phyloP scores from a whole-genome alignment of 345 rosid species.

The Gossypioides kirkii region DNA sequence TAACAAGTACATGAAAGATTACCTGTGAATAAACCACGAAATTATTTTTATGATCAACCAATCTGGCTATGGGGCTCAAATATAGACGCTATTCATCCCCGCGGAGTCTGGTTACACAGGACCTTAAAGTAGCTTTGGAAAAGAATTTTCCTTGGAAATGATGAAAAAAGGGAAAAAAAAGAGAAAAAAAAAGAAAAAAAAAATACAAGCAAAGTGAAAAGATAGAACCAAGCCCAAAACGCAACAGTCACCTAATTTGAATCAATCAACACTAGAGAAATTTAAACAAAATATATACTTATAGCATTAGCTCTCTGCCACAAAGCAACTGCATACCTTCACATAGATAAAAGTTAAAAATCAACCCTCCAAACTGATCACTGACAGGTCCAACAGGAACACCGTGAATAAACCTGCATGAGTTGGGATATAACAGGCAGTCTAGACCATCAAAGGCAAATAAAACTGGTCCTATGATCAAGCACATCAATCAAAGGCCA shows the following conservation, averaged over 20 bases:
- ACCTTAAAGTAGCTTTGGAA: conserved; percentile 12
- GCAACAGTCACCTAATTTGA: background rate
- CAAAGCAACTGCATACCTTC: conserved; percentile 45
- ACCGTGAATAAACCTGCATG: conserved; percentile 42
- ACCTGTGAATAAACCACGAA: conserved; percentile 18
- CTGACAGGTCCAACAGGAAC: conserved; percentile 36
- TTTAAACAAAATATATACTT: conserved; percentile 14
- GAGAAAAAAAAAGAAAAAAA: background rate
- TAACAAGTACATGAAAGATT: conserved; percentile 5
- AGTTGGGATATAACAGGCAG: conserved; percentile 39
- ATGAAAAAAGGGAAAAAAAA: background rate
- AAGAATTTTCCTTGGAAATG: conserved; percentile 13
- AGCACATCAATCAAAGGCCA: conserved; percentile 14
- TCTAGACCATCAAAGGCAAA: conserved; percentile 32
- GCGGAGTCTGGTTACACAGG: conserved; percentile 8
- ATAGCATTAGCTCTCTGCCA: conserved; percentile 21
- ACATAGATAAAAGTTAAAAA: conserved; percentile 23
- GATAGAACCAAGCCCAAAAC: conserved; percentile 16
- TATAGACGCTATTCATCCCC: conserved; percentile 7
- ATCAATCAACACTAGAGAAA: conserved; percentile 18
- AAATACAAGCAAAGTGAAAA: conserved; percentile 6
- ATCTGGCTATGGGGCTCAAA: conserved; percentile 9
- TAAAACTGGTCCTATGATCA: conserved; percentile 27
- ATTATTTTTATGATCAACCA: conserved; percentile 11
- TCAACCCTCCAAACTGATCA: conserved; percentile 37